A percentile compares a stretch with the other conserved stretches of the same genome.
phyloP scores from a whole-genome alignment of 179 eudicot species.

The Dionaea muscipula region DNA sequence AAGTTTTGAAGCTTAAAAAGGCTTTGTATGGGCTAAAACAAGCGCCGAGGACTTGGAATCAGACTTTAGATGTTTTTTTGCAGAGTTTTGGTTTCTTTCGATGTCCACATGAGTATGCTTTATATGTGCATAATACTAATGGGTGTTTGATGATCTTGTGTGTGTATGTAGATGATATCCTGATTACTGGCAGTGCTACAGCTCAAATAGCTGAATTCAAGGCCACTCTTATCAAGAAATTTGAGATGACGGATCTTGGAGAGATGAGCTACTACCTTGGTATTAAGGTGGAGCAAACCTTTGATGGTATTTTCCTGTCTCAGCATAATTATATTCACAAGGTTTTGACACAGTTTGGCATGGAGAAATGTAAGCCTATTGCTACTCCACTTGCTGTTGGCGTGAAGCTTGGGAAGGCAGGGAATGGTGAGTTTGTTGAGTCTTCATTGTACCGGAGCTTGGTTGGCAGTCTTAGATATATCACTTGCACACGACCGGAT shows the following conservation, averaged over 20 bases:
- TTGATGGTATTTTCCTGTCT: background rate
- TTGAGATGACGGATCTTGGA: too few relatives aligned
- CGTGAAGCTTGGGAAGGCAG: background rate
- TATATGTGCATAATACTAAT: too few relatives aligned
- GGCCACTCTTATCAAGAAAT: too few relatives aligned
- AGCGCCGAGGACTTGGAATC: slow-evolving; percentile 5
- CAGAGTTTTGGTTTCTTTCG: background rate
- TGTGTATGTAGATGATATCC: too few relatives aligned
- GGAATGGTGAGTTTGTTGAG: background rate
- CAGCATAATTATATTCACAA: background rate
- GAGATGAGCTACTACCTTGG: too few relatives aligned
- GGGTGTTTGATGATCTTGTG: too few relatives aligned
- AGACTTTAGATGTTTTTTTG: background rate
- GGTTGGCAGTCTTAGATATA: too few relatives aligned
- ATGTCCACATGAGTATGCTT: background rate
- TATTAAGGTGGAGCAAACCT: background rate
- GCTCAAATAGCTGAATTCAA: background rate
- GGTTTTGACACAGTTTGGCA: background rate
- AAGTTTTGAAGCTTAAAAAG: slow-evolving; percentile 4
- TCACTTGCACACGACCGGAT: too few relatives aligned
- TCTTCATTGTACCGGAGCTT: background rate
- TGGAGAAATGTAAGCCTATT: background rate
- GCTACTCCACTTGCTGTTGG: background rate
- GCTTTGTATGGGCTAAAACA: slow-evolving; percentile 10
- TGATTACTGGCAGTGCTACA: background rate